A percentile compares a stretch with the other conserved stretches of the same genome.
Conservation (phyloP, 495 filamentous ascomycete genomes). For the Aspergillus funiculosus region DNA sequence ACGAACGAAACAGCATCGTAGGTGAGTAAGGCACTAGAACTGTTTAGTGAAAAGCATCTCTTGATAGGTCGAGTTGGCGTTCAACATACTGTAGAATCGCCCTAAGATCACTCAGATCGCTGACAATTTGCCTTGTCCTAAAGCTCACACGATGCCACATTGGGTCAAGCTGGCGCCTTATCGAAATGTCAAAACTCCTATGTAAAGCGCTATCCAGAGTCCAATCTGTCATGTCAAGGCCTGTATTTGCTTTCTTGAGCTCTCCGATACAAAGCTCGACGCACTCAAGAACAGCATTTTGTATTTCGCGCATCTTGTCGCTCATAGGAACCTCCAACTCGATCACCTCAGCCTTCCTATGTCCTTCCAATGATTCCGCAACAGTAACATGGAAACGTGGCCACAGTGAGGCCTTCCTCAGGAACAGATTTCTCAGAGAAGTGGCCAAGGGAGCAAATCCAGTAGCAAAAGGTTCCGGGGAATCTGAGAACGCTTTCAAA, state of each 20-base stretch:
- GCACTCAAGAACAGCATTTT: slow-evolving; percentile 91
- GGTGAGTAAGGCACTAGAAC: slow-evolving; percentile 58
- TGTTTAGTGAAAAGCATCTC: slow-evolving; percentile 18
- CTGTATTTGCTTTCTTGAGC: slow-evolving; percentile 80
- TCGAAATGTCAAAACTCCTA: slow-evolving; percentile 82
- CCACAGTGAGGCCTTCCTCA: slow-evolving; percentile 84
- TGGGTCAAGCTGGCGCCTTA: slow-evolving; percentile 85
- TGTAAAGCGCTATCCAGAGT: slow-evolving; percentile 92
- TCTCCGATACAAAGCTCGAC: slow-evolving; percentile 92
- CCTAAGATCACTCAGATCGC: slow-evolving; percentile 77
- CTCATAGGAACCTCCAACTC: slow-evolving; percentile 98
- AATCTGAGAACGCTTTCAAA: slow-evolving; percentile 94
- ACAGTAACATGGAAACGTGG: slow-evolving; percentile 92
- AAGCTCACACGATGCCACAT: slow-evolving; percentile 97
- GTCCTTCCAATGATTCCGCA: slow-evolving; percentile 80
- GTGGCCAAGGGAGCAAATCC: slow-evolving; percentile 85
- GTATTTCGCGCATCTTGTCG: slow-evolving; percentile 85
- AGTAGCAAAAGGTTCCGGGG: slow-evolving; percentile 82
- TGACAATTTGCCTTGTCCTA: slow-evolving; percentile 89
- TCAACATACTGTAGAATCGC: slow-evolving; percentile 68
- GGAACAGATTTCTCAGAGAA: slow-evolving; percentile 89
- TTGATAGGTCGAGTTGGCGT: not conserved
- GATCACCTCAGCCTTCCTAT: slow-evolving; percentile 91
- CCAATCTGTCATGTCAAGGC: slow-evolving; percentile 96
- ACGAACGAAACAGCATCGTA: slow-evolving; percentile 90